Conservation (phyloP, 2,329 filamentous ascomycete genomes). For the Massarina eburnea region DNA sequence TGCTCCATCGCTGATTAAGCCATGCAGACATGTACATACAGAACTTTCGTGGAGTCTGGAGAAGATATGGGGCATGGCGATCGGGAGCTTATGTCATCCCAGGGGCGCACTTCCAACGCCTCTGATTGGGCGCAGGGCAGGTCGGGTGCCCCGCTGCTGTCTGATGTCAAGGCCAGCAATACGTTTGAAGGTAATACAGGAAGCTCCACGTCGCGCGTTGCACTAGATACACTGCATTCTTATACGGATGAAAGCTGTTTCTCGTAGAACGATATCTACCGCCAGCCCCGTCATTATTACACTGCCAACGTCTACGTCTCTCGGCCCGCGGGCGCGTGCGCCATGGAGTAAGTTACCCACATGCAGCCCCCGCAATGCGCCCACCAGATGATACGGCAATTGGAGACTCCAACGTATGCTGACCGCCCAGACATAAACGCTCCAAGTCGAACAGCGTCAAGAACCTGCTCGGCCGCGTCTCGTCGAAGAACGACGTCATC, state of each 20-base stretch:
- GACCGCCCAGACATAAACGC: slow-evolving; percentile 44
- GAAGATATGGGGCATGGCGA: no score
- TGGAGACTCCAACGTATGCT: background rate
- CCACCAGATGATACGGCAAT: background rate
- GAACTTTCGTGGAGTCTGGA: no score
- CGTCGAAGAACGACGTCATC: slow-evolving; percentile 36
- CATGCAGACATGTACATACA: no score
- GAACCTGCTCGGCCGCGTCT: slow-evolving; percentile 39
- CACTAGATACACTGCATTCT: no score
- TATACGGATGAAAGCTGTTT: no score
- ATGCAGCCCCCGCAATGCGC: slow-evolving; percentile 1
- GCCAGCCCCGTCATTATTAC: background rate
- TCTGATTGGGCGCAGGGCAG: background rate
- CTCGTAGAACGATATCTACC: no score
- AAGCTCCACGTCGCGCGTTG: no score
- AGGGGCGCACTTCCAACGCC: background rate
- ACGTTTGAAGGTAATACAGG: no score
- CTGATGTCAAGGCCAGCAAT: no score
- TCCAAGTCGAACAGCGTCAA: slow-evolving; percentile 44
- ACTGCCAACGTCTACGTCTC: slow-evolving; percentile 2
- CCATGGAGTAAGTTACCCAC: slow-evolving; percentile 35
- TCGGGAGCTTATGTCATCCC: no score
- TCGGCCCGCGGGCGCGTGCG: slow-evolving; percentile 14
- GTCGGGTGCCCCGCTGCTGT: background rate
- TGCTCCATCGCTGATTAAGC: no score